phyloP scores from a whole-genome alignment of 345 rosid species.

The Pugionium cornutum region DNA sequence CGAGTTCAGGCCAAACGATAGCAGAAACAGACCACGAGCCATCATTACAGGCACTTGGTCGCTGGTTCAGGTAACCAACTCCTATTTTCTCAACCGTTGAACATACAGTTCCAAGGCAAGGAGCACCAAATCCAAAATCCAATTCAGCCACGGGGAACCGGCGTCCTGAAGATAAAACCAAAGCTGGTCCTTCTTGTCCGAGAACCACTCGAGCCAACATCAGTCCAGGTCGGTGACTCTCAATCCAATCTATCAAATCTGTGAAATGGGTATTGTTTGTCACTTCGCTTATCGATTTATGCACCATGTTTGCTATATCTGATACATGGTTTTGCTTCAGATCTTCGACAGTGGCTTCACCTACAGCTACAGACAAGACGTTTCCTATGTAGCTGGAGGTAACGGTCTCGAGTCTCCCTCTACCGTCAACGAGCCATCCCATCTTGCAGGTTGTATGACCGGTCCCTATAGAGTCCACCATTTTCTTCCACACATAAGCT shows the following conservation, averaged over 20 bases:
- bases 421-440: conserved; percentile 91
- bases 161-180: conserved; percentile 74
- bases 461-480: conserved; percentile 54
- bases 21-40: conserved; percentile 85
- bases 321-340: conserved; percentile 54
- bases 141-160: conserved; percentile 70
- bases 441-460: conserved; percentile 62
- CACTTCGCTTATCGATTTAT: conserved; percentile 56
- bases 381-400: conserved; percentile 75
- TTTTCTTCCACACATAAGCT: conserved; percentile 74
- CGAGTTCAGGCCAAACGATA: conserved; percentile 74
- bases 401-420: conserved; percentile 47
- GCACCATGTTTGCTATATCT: conserved; percentile 59
- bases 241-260: conserved; percentile 85
- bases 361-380: conserved; percentile 66
- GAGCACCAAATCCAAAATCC: conserved; percentile 79
- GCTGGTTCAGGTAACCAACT: conserved; percentile 76
- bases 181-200: conserved; percentile 72
- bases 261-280: conserved; percentile 63
- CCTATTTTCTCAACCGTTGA: conserved; percentile 65
- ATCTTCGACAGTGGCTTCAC: conserved; percentile 55
- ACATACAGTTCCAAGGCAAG: conserved; percentile 61
- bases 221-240: conserved; percentile 82
- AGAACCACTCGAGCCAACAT: conserved; percentile 62
- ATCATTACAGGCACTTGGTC: conserved; percentile 63